These are phyloP conservation scores for Globisporangium splendens DNA, from an alignment of 352 stramenopile genomes.

Conservation along the genomic window DNA sequence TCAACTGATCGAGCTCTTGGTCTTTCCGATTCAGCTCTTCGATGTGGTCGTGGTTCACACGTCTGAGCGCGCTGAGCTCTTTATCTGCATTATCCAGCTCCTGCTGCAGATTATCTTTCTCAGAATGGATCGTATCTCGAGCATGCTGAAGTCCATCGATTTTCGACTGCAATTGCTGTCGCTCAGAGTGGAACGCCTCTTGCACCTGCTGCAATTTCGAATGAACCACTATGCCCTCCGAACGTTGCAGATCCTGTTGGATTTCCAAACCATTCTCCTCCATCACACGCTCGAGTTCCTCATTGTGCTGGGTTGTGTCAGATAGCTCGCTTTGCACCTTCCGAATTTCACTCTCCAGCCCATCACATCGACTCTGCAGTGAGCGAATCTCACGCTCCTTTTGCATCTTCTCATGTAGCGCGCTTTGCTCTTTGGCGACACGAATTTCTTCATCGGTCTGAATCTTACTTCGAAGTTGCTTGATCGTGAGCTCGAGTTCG, in stretches of 20 bases:
- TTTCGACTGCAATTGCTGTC: conserved; percentile 12
- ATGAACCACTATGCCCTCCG: conserved; percentile 28
- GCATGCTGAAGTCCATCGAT: conserved; percentile 9
- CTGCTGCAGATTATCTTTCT: conserved; percentile 11
- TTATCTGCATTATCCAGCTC: conserved; percentile 10
- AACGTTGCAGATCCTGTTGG: conserved; percentile 23
- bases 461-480: conserved; percentile 30
- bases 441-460: conserved; percentile 33
- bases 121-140: neutral
- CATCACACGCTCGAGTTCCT: conserved; percentile 32
- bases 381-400: conserved; percentile 44
- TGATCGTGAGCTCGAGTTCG: conserved; percentile 31
- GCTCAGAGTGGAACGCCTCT: conserved; percentile 14
- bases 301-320: conserved; percentile 15
- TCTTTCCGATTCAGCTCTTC: conserved; percentile 8
- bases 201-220: conserved; percentile 38
- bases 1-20: conserved; percentile 4
- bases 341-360: conserved; percentile 22
- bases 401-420: conserved; percentile 49
- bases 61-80: conserved; percentile 3
- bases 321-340: conserved; percentile 19
- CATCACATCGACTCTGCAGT: conserved; percentile 28
- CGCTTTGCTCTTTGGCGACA: conserved; percentile 36
- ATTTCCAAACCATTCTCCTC: conserved; percentile 41
- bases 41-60: conserved; percentile 1